Percentiles rank a stretch among this genome's conserved stretches.
These are phyloP conservation scores for Zarea fungicola DNA, from an alignment of 2,329 filamentous ascomycete genomes.

Conservation along the genomic window DNA sequence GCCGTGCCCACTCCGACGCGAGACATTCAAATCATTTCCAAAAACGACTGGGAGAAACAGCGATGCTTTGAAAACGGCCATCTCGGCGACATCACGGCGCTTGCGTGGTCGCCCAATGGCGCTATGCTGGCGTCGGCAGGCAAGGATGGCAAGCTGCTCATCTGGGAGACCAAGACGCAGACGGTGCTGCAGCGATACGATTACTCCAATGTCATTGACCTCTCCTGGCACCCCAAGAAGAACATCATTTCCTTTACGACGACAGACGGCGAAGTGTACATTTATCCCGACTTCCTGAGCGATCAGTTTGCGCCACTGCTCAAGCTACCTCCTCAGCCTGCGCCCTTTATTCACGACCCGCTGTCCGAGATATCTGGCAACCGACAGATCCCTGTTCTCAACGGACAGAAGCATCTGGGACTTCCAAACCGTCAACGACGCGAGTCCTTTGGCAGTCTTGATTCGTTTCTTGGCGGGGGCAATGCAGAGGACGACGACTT, in stretches of 20 bases:
- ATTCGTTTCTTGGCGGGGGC: slow-evolving; percentile 63
- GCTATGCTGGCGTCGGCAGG: slow-evolving; percentile 71
- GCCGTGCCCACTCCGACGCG: slow-evolving; percentile 75
- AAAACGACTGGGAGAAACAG: slow-evolving; percentile 84
- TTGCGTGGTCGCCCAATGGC: slow-evolving; percentile 93
- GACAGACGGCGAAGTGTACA: slow-evolving; percentile 87
- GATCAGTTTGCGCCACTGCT: slow-evolving; percentile 53
- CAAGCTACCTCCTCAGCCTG: slow-evolving; percentile 59
- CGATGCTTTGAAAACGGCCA: slow-evolving; percentile 74
- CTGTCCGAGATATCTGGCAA: slow-evolving; percentile 65
- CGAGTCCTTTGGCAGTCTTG: slow-evolving; percentile 70
- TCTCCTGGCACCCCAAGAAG: slow-evolving; percentile 85
- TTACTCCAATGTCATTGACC: slow-evolving; percentile 76
- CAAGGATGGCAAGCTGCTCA: slow-evolving; percentile 62
- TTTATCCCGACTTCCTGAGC: slow-evolving; percentile 67
- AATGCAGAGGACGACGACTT: slow-evolving; percentile 64
- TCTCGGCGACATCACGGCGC: slow-evolving; percentile 74
- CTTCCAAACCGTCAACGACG: slow-evolving; percentile 47
- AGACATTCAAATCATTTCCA: slow-evolving; percentile 83
- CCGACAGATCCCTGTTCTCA: slow-evolving; percentile 48
- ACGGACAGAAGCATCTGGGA: slow-evolving; percentile 48
- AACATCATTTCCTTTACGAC: slow-evolving; percentile 92
- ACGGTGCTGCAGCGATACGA: slow-evolving; percentile 72
- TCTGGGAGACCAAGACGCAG: slow-evolving; percentile 91
- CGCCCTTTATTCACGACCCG: slow-evolving; percentile 82